Evolutionary conservation across 352 stramenopile species (phyloP).

Genomic region (Chrysophaeum taylorii): DNA sequence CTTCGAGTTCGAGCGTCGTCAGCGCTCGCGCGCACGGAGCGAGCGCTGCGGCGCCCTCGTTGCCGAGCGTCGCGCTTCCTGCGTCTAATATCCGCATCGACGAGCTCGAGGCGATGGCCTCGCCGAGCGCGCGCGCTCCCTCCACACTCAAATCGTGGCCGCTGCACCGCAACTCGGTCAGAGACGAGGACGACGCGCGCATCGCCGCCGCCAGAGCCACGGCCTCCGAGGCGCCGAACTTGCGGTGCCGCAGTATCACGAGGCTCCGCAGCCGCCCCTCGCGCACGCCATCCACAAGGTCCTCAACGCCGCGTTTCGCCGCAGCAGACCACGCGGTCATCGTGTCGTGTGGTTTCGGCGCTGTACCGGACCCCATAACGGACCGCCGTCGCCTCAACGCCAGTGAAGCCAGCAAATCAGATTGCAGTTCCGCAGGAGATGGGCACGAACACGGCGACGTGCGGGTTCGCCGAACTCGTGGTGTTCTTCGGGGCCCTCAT

Average conservation of each 20-base stretch:
- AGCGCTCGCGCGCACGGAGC: neutral
- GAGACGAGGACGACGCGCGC: neutral
- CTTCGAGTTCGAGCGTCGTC: neutral
- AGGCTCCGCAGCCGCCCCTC: neutral
- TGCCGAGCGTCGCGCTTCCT: neutral
- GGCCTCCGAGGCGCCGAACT: neutral
- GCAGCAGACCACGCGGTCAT: constrained; percentile 8
- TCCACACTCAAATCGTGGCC: neutral
- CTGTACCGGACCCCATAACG: too few species aligned
- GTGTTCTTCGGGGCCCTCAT: constrained; percentile 53
- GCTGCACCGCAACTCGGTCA: neutral
- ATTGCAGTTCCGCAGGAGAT: neutral
- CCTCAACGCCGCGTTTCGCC: constrained; percentile 1
- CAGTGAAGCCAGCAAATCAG: too few species aligned
- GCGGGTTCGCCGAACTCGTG: constrained; percentile 42
- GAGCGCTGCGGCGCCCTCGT: neutral
- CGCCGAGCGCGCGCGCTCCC: neutral
- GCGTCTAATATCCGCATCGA: neutral
- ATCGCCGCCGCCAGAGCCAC: neutral
- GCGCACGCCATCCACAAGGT: neutral
- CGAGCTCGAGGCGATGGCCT: neutral
- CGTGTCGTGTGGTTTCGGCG: too few species aligned
- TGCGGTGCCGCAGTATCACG: neutral
- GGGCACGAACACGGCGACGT: too few species aligned
- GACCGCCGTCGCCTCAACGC: too few species aligned